Conservation (phyloP, 2,329 filamentous ascomycete genomes). For the Colletotrichum orchidophilum region DNA sequence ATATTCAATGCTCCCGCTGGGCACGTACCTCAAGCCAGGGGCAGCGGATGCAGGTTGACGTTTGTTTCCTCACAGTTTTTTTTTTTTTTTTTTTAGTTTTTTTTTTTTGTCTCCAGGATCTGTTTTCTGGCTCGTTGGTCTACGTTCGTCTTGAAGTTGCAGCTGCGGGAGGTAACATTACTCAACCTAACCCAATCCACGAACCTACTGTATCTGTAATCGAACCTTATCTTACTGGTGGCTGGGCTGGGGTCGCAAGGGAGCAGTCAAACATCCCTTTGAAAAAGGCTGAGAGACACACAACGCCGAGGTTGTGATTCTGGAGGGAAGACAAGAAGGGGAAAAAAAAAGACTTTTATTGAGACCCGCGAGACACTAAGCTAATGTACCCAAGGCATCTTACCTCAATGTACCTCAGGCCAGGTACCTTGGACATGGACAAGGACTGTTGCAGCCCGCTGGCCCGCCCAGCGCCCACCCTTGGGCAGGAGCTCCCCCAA, state of each 20-base stretch:
- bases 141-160: background rate
- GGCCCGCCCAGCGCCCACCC: constrained; percentile 10
- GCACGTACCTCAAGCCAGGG: background rate
- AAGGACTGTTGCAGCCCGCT: constrained; percentile 29
- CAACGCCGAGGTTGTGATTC: background rate
- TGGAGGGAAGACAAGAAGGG: background rate
- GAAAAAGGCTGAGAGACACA: background rate
- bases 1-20: background rate
- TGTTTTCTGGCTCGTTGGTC: background rate
- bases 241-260: background rate
- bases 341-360: background rate
- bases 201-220: too few relatives aligned
- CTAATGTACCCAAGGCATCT: too few relatives aligned
- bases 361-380: background rate
- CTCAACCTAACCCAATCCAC: background rate
- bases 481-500: constrained; percentile 38
- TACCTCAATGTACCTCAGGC: too few relatives aligned
- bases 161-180: background rate
- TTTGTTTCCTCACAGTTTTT: constrained; percentile 23
- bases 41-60: constrained; percentile 5
- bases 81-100: too few relatives aligned
- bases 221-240: background rate
- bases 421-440: background rate
- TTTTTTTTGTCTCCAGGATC: background rate
- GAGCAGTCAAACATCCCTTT: background rate